Conservation (phyloP, 2,329 filamentous ascomycete genomes). For the Colletotrichum tamarilloi region DNA sequence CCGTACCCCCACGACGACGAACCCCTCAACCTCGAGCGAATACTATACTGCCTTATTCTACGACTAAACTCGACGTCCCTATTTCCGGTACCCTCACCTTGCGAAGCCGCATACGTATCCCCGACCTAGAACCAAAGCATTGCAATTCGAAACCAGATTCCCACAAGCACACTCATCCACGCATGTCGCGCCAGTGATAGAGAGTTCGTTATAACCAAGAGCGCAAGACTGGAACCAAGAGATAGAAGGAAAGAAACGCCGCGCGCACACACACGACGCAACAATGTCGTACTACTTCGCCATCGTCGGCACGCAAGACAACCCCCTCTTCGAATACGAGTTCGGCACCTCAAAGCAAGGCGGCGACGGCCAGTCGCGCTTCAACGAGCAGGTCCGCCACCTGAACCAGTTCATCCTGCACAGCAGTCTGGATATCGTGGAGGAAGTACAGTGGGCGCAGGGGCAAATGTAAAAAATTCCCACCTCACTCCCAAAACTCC, state of each 20-base stretch:
- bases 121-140: no score
- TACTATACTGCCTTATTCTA: no score
- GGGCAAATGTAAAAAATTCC: constrained; percentile 75
- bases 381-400: constrained; percentile 87
- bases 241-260: neutral
- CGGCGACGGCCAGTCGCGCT: constrained; percentile 91
- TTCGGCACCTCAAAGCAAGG: constrained; percentile 97
- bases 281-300: constrained; percentile 98
- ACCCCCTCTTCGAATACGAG: constrained; percentile 95
- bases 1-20: neutral
- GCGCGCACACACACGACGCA: constrained; percentile 35
- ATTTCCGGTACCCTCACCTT: no score
- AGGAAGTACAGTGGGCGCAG: constrained; percentile 94
- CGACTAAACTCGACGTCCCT: no score
- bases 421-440: constrained; percentile 91
- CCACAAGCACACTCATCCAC: neutral
- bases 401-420: constrained; percentile 99
- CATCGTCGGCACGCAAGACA: constrained; percentile 95
- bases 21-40: neutral
- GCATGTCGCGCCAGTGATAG: neutral
- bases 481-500: neutral
- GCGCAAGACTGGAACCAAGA: neutral
- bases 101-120: no score
- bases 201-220: no score
- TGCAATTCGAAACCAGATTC: neutral